Evolutionary conservation across 257 asterid genomes (phyloP).

Genomic region (Hygrophila difformis): DNA sequence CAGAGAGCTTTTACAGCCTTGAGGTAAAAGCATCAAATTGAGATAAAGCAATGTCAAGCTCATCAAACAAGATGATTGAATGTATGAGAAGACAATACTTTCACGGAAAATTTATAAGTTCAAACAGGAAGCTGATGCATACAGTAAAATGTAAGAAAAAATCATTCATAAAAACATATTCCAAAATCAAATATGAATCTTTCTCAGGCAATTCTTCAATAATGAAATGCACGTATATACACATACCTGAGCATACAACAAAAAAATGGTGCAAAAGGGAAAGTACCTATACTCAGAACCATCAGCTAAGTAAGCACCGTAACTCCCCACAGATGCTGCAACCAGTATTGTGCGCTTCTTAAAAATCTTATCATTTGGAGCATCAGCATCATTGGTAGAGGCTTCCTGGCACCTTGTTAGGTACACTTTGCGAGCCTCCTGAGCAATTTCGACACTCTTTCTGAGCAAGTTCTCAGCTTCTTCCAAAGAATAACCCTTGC

Average conservation of each 20-base stretch:
- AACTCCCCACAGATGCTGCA: conserved; percentile 95
- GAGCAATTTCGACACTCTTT: conserved; percentile 74
- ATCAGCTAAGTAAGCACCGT: conserved; percentile 87
- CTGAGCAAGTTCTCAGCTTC: conserved; percentile 66
- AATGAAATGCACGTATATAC: too few species aligned
- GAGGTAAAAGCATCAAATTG: conserved; percentile 3
- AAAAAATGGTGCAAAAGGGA: conserved; percentile 4
- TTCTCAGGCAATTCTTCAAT: not conserved
- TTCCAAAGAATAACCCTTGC: conserved; percentile 69
- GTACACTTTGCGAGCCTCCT: conserved; percentile 66
- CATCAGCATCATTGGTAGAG: conserved; percentile 21
- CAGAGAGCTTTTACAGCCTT: not conserved
- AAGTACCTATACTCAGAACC: conserved; percentile 90
- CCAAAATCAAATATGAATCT: not conserved
- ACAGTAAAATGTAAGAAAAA: not conserved
- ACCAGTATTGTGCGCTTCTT: conserved; percentile 63
- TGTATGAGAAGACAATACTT: not conserved
- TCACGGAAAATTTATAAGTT: not conserved
- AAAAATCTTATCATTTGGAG: conserved; percentile 41
- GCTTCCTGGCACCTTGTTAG: conserved; percentile 42
- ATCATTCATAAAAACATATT: not conserved
- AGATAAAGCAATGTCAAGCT: not conserved
- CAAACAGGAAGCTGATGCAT: not conserved
- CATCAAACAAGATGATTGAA: conserved; percentile 1
- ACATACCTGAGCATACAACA: not conserved